Base-by-base conservation (phyloP, 495 filamentous ascomycete species). In the Lentithecium fluviatile region DNA sequence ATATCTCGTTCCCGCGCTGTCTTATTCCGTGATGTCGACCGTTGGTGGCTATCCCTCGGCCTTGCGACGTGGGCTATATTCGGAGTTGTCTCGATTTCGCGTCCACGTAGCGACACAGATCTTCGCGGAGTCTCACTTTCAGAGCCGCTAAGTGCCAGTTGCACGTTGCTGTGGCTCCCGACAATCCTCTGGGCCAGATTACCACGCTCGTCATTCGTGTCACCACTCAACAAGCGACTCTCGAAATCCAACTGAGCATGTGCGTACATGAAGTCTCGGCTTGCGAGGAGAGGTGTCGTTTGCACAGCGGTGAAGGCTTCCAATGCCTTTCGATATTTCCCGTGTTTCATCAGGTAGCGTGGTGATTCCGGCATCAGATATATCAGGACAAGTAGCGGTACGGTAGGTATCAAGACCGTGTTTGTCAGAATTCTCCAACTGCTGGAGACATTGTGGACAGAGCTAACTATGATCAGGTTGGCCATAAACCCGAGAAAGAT, bases 281-380 rank as follows among this genome's bases (percentile, higher is more conserved):
- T 58, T 2, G 55, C 55, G 7, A 58, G 29, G 2, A 58, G 45
- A 2, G 55, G 55, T 12, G 55, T 58, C 19, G 55, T 58, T 26
- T 58, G 55, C 4, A 58, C 48, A 43, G 49, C 48, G 7, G 26
- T 38, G 32, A 58, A 58, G 17, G 55, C 11, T 3, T 58, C 55
- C 12, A 58, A 20, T 6, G 55, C 55, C 24, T 45, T 48, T 15
- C 55, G 55, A 20, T 58, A 58, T 2, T 13, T 17, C 5, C 55
- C 55, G 49, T 58, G 55, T 43, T 58, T 58, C 55, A 58, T 58
- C 45, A 58, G 24, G 24, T 58, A 58, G 21, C 55, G 43, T 6
- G 55, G 55, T 7, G 55, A 58, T 26, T 58, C 55, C 1, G 55
- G 55, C 55, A 58, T 58, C 12, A 58, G 25, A 19, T 58, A 58